Conservation (phyloP, 148 eudicot species). For the Camellia granthamiana region DNA sequence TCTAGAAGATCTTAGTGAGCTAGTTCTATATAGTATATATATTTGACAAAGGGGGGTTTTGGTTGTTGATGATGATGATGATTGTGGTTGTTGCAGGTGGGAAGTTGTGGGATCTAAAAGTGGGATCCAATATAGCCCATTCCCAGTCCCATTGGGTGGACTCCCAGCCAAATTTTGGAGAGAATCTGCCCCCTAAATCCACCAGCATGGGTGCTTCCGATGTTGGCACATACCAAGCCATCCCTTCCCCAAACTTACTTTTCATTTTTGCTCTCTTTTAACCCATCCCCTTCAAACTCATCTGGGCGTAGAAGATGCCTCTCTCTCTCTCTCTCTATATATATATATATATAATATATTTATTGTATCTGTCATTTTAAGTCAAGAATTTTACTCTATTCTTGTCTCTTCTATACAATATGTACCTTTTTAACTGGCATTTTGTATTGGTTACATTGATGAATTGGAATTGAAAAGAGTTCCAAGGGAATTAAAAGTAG, state of each 20-base stretch:
- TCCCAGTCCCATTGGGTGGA: constrained; percentile 46
- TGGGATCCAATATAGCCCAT: constrained; percentile 46
- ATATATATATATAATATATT: neutral
- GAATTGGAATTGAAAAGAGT: constrained; percentile 8
- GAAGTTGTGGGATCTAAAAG: constrained; percentile 38
- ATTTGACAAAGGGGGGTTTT: constrained; percentile 4
- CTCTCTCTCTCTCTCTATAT: neutral
- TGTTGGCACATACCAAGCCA: neutral
- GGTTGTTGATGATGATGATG: constrained; percentile 7
- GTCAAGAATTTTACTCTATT: neutral
- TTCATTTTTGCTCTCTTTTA: constrained; percentile 13
- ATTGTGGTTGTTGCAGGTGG: constrained; percentile 42
- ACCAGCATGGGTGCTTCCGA: constrained; percentile 11
- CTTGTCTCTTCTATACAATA: neutral
- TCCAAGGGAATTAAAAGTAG: neutral
- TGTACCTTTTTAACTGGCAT: neutral
- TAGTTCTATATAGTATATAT: neutral
- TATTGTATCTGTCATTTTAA: neutral
- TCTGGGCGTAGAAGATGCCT: constrained; percentile 19
- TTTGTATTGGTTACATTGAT: neutral
- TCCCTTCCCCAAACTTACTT: constrained; percentile 11
- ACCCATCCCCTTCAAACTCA: constrained; percentile 19
- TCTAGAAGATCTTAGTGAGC: neutral
- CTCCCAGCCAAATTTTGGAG: constrained; percentile 48
- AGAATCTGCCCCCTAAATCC: constrained; percentile 27